phyloP scores from a whole-genome alignment of 371 early-diverging fungal genomes.

The Rhizopus stolonifer region DNA sequence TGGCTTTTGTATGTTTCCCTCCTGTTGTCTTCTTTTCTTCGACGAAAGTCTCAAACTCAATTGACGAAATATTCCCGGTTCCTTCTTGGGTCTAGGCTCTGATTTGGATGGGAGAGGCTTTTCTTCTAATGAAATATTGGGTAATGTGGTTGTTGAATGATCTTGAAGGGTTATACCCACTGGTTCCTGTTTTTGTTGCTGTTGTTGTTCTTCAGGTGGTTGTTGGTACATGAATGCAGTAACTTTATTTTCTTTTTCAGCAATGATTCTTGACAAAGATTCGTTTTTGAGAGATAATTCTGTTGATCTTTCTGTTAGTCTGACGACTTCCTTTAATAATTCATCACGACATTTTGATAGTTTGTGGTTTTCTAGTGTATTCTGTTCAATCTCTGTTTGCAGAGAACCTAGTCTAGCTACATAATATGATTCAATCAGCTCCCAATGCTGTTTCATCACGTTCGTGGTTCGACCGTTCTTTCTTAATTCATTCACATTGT shows the following conservation, averaged over 20 bases:
- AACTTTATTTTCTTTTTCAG: slow-evolving; percentile 19
- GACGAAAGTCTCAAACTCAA: slow-evolving; percentile 18
- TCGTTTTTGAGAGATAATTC: slow-evolving; percentile 17
- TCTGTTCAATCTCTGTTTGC: slow-evolving; percentile 17
- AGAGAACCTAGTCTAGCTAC: slow-evolving; percentile 7
- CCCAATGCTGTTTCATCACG: slow-evolving; percentile 14
- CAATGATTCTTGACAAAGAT: slow-evolving; percentile 12
- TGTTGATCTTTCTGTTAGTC: slow-evolving; percentile 19
- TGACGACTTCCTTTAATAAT: slow-evolving; percentile 17
- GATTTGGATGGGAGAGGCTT: background rate
- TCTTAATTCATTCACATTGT: background rate
- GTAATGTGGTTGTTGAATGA: slow-evolving; percentile 4
- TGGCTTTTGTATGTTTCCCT: slow-evolving; percentile 8
- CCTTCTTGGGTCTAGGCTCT: slow-evolving; percentile 6
- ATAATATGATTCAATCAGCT: slow-evolving; percentile 19
- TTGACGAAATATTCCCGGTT: slow-evolving; percentile 22
- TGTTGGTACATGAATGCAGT: slow-evolving; percentile 19
- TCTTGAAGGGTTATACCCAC: slow-evolving; percentile 23
- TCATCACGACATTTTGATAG: slow-evolving; percentile 16
- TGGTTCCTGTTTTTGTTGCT: background rate
- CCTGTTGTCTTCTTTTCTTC: slow-evolving; percentile 13
- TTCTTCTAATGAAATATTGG: background rate
- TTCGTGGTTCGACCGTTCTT: background rate
- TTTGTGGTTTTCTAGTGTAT: slow-evolving; percentile 13
- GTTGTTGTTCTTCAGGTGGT: background rate